These are phyloP conservation scores for Polychaeton citri DNA, from an alignment of 2,329 filamentous ascomycete genomes.

Conservation along the genomic window DNA sequence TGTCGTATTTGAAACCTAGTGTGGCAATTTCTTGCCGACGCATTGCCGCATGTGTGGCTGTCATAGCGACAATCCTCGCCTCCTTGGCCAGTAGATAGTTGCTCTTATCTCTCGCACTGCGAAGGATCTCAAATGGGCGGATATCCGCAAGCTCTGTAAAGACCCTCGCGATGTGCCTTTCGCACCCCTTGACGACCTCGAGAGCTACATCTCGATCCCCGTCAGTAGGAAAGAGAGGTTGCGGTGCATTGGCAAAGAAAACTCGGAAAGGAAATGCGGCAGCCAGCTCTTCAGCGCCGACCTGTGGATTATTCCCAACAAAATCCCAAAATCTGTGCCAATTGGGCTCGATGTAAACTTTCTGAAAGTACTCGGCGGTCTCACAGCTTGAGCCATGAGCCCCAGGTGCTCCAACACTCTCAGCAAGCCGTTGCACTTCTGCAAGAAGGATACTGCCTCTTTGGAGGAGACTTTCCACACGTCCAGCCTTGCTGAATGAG, in stretches of 20 bases:
- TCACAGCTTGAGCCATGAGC: slow-evolving; percentile 95
- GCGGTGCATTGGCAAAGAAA: slow-evolving; percentile 79
- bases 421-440: slow-evolving; percentile 77
- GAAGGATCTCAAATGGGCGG: slow-evolving; percentile 84
- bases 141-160: slow-evolving; percentile 90
- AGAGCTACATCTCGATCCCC: slow-evolving; percentile 53
- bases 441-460: slow-evolving; percentile 65
- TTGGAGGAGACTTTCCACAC: slow-evolving; percentile 89
- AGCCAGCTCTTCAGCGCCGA: slow-evolving; percentile 46
- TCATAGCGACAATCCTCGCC: slow-evolving; percentile 98
- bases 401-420: slow-evolving; percentile 72
- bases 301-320: slow-evolving; percentile 36
- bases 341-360: slow-evolving; percentile 74
- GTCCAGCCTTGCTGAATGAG: slow-evolving; percentile 85
- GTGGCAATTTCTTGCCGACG: slow-evolving; percentile 76
- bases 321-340: slow-evolving; percentile 75
- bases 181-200: slow-evolving; percentile 72
- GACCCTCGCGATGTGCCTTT: slow-evolving; percentile 76
- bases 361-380: slow-evolving; percentile 92
- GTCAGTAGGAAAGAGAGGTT: slow-evolving; percentile 63
- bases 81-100: slow-evolving; percentile 93
- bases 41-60: slow-evolving; percentile 94
- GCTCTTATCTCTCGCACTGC: slow-evolving; percentile 78
- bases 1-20: slow-evolving; percentile 95
- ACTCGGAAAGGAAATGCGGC: slow-evolving; percentile 71